Base-by-base conservation (phyloP, 306 rosid species). In the Gastrolobium villosum region DNA sequence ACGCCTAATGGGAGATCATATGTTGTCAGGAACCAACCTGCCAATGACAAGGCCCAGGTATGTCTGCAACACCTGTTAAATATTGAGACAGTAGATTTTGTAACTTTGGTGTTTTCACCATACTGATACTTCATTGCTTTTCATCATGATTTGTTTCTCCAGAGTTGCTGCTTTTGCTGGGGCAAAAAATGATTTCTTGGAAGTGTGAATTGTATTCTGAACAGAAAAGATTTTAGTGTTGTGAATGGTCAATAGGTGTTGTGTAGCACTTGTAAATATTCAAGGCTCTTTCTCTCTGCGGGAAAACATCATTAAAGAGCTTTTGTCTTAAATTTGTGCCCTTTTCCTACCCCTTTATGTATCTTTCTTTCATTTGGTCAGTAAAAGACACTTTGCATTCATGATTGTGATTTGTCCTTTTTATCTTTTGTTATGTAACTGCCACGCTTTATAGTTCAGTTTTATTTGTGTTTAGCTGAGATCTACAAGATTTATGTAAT, bases 131-230 rank as follows among this genome's bases (percentile, higher is more conserved):
- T 56, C 59, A 55, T 43, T 34, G 50, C 13, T 82, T 70, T 64
- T 57, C 11, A 81, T 76, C 74, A 20, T 20, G 26, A 20, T 20
- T 81, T 74, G 55, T 52, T 84, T 71, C 81, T 88, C 4, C 94
- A 93, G 97, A 7, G 82, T 64, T 91, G 93, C 88, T 93, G 98
- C 83, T 87, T 93, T 85, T 78, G 84, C 34, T 91, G 91, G 93
- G 1, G 84, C 55, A 76, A 79, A 75, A 86, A 88, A 65, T 89
- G 88, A 88, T 73, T 36, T 37, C 36, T 73, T 34, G 69, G 52
- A 84, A 52, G 68, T 60, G 45, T 55, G 61, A 80, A 57, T 74
- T 44, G 70, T 72, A 73, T 54, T 45, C 55, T 65, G 63, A 79
- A 48, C 48, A 32, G 56, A 61, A 36, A 7, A 69, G 41, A 37